Conservation (phyloP, 352 stramenopile genomes). For the Pythium graminicola region DNA sequence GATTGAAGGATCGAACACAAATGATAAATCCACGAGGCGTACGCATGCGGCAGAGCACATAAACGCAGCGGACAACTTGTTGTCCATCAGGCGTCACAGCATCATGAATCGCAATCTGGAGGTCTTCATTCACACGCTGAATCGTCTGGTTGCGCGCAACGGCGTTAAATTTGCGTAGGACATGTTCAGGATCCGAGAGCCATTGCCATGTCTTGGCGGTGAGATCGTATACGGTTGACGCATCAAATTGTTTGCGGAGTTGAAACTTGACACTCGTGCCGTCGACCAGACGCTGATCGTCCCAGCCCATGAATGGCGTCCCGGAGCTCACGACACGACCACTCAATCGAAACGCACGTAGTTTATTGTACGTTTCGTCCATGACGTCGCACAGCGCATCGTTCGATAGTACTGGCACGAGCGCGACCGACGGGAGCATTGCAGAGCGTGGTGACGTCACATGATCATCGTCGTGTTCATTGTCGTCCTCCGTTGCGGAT, state of each 20-base stretch:
- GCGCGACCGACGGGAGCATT: conserved; percentile 7
- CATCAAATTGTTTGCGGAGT: conserved; percentile 51
- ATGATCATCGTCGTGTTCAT: conserved; percentile 6
- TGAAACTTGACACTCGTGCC: conserved; percentile 62
- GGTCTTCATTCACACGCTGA: conserved; percentile 67
- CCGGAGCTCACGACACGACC: conserved; percentile 39
- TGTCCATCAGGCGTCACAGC: conserved; percentile 30
- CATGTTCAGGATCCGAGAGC: conserved; percentile 49
- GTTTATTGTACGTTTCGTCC: conserved; percentile 50
- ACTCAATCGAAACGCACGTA: conserved; percentile 48
- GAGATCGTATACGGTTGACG: conserved; percentile 34
- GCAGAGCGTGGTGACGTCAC: neutral
- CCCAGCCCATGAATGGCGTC: conserved; percentile 54
- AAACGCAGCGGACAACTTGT: conserved; percentile 54
- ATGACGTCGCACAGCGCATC: conserved; percentile 24
- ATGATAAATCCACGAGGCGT: conserved; percentile 63
- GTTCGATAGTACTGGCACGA: conserved; percentile 16
- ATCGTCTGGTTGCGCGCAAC: conserved; percentile 39
- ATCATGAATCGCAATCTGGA: conserved; percentile 59
- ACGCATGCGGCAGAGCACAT: conserved; percentile 64
- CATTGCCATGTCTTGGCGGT: conserved; percentile 60
- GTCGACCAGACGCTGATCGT: conserved; percentile 52
- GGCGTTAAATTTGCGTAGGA: conserved; percentile 49
- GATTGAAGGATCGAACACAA: conserved; percentile 53
- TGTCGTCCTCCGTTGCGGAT: neutral